Base-by-base conservation (phyloP, 768 basidiomycete species). In the Termitomyces sp. region DNA sequence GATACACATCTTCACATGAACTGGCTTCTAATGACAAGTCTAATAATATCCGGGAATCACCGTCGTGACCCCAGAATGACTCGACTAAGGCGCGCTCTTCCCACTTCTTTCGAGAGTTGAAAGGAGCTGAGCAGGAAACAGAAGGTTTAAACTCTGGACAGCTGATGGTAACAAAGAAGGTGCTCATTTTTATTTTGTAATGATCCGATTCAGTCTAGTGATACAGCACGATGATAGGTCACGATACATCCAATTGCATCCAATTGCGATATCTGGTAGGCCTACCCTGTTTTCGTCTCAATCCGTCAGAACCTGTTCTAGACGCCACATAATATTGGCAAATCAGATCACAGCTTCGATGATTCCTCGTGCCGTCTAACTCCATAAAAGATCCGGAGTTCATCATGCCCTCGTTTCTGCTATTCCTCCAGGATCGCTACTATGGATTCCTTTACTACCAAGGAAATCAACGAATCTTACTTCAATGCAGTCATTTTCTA, bases 401-500 rank as follows among this genome's bases (percentile, higher is more conserved):
- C 33, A 52, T 57, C 51, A 53, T 9, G n/a, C 18, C 28, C 16
- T 53, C 20, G 14, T 12, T 56, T 10, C 45, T 22, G 26, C n/a
- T 32, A 5, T 47, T 38, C 55, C 44, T 40, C 38, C 24, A 32
- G 46, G 2, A 26, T 24, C 9, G 36, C 40, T 51, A n/a, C 35
- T 33, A 61, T 61, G 54, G 38, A 13, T 35, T 13, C 56, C 36
- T 32, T 28, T n/a, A 49, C 40, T n/a, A 49, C 40, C 14, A 61
- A 63, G 32, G 32, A 53, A 14, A 58, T 61, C 6, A 58, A 58
- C 18, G 44, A 63, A 33, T 49, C 54, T 1, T 63, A 60, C 38
- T 63, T 61, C 30, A 60, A 63, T 53, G 47, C 59, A 4, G 28
- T 49, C 40, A 51, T 58, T 38, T 56, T 63, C 35, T 50, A 63